Conservation (phyloP, 2,329 filamentous ascomycete genomes). For the Phialophora tarda region DNA sequence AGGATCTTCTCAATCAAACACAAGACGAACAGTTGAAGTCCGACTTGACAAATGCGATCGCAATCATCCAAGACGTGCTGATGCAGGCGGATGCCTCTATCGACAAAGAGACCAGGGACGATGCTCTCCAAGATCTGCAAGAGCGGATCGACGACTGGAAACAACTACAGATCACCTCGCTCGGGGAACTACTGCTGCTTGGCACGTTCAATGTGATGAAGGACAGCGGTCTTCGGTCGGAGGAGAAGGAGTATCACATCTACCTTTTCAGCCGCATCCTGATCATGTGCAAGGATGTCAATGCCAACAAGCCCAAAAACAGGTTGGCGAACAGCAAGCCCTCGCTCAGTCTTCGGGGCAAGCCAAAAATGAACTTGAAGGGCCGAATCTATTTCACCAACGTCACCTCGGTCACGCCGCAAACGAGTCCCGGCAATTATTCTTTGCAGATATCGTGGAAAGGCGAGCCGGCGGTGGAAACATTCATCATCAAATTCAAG, state of each 20-base stretch:
- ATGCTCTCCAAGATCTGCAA: constrained; percentile 82
- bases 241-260: constrained; percentile 78
- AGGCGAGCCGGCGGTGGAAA: constrained; percentile 93
- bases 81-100: constrained; percentile 89
- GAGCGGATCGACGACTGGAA: constrained; percentile 95
- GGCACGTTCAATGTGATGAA: constrained; percentile 93
- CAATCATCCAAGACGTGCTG: constrained; percentile 80
- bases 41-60: constrained; percentile 77
- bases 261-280: constrained; percentile 96
- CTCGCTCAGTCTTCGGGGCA: constrained; percentile 73
- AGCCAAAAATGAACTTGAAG: constrained; percentile 82
- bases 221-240: constrained; percentile 51
- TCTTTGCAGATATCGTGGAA: constrained; percentile 99
- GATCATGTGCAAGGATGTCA: constrained; percentile 94
- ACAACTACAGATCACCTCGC: constrained; percentile 85
- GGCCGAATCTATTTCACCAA: constrained; percentile 99
- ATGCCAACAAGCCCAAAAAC: constrained; percentile 78
- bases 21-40: constrained; percentile 71
- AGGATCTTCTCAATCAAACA: constrained; percentile 87
- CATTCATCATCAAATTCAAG: constrained; percentile 90
- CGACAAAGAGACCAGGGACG: constrained; percentile 80
- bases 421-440: constrained; percentile 88
- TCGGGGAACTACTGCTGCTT: constrained; percentile 84
- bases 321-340: constrained; percentile 68
- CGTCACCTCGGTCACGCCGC: constrained; percentile 88